Evolutionary conservation across 2,329 filamentous ascomycete species (phyloP), one percentile per base, ranked within the genome.

Genomic region (Paraconiothyrium sp.): DNA sequence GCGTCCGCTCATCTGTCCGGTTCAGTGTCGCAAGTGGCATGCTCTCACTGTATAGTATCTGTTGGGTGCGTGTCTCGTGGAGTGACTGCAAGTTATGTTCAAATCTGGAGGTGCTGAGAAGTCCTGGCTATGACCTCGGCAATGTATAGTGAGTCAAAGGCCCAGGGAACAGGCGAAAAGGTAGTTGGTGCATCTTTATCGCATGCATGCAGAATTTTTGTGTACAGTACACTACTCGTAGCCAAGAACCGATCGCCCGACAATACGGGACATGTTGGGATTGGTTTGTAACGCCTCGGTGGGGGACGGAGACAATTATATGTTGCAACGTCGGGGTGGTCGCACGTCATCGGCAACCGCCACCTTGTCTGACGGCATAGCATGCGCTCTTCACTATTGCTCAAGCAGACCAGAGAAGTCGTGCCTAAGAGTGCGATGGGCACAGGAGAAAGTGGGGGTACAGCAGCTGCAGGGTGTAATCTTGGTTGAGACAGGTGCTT

Each of bases 331-430:
- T 22, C 32, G 32, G 16, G 49, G 32, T 13, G 5, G 20, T 27
- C 34, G 34, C 49, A 30, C 49, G 49, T 52, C 32, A 52, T 52
- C 49, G 49, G 49, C 49, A 48, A 41, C 14, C 5, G 37, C 5
- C 13, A 16, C 6, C 37, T 16, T 41, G 13, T 16, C 20, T 11
- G 16, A 48, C 9, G 22, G 24, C 46, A 30, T 48, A 4, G 20
- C 16, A 22, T 48, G 27, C 16, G 3, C 46, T 5, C 16, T 20
- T 5, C 4, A 44, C 11, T 1, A 20, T 44, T 7, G 8, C 7
- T 22, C 10, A n/a, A n/a, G 20, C 2, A 44, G 41, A 10, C 41
- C 10, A 20, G 16, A 44, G 41, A 7, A 5, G 4, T 22, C 10
- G 27, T 30, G 1, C 27, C 4, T 30, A 30, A 30, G 11, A 41